Conservation (phyloP, 2,329 filamentous ascomycete species). For the Colletotrichum sp. region DNA sequence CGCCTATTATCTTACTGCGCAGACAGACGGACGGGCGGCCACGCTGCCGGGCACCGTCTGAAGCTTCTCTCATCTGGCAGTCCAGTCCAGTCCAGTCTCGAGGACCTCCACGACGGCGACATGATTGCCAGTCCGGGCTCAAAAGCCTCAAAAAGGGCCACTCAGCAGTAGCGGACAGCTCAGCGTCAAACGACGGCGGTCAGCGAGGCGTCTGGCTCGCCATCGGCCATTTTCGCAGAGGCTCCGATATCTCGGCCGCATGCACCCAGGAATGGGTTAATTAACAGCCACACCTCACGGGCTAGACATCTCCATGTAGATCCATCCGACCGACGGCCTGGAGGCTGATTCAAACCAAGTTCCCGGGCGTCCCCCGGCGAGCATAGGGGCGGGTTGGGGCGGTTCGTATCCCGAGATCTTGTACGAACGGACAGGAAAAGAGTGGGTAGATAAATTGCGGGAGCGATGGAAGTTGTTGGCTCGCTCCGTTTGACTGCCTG, state of each 20-base stretch:
- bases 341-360: not conserved
- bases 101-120: not conserved
- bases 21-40: not conserved
- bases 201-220: not conserved
- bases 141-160: not conserved
- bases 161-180: not conserved
- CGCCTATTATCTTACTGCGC: not conserved
- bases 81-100: not conserved
- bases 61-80: not conserved
- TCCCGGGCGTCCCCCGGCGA: not conserved
- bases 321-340: conserved; percentile 1
- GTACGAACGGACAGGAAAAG: not conserved
- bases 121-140: not conserved
- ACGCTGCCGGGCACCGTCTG: not conserved
- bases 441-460: not conserved
- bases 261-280: conserved; percentile 3
- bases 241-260: conserved; percentile 8
- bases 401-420: not conserved
- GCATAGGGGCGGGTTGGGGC: not conserved
- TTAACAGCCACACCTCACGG: conserved; percentile 7
- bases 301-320: not conserved
- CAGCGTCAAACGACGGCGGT: conserved; percentile 1
- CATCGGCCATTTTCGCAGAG: conserved; percentile 4
- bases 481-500: not conserved
- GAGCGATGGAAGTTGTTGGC: not conserved